A percentile compares a stretch with the other conserved stretches of the same genome.
Conservation (phyloP, 1,139 yeast genomes). For the Williopsis jadinii region DNA sequence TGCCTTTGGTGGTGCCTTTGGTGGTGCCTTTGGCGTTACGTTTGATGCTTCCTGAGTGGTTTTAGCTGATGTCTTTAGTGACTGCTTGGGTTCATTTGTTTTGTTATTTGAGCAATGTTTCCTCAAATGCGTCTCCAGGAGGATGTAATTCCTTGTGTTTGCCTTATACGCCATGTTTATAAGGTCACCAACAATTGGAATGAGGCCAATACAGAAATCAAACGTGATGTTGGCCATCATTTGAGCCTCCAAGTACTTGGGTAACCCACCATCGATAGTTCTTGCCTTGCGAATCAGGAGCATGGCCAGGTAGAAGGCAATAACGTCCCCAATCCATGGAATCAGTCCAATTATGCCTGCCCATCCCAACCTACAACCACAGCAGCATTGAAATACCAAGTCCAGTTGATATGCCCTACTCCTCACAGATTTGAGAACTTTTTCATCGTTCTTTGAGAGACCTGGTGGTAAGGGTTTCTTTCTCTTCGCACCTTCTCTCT, state of each 20-base stretch:
- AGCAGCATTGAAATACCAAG: conserved; percentile 51
- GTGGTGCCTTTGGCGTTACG: too few species aligned
- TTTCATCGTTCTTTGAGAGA: conserved; percentile 48
- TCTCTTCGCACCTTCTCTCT: conserved; percentile 22
- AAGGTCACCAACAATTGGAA: conserved; percentile 70
- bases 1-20: too few species aligned
- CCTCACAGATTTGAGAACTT: conserved; percentile 47
- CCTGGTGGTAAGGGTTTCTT: conserved; percentile 42
- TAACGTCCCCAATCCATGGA: conserved; percentile 56
- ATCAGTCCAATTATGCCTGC: conserved; percentile 66
- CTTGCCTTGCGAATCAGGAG: conserved; percentile 43
- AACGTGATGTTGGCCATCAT: conserved; percentile 60
- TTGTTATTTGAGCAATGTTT: conserved; percentile 13
- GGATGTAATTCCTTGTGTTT: conserved; percentile 62
- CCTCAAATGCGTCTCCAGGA: conserved; percentile 51
- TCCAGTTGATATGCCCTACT: conserved; percentile 60
- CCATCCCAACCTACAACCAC: conserved; percentile 70
- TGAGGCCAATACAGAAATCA: conserved; percentile 65
- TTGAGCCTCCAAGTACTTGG: conserved; percentile 38
- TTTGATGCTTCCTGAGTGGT: too few species aligned
- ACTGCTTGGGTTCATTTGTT: too few species aligned
- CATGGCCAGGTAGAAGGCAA: conserved; percentile 44
- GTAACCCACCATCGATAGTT: conserved; percentile 59
- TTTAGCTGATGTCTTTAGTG: too few species aligned
- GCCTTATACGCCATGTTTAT: conserved; percentile 65